These are phyloP conservation scores for Madurella fahalii DNA, from an alignment of 2,329 filamentous ascomycete genomes.

Conservation along the genomic window DNA sequence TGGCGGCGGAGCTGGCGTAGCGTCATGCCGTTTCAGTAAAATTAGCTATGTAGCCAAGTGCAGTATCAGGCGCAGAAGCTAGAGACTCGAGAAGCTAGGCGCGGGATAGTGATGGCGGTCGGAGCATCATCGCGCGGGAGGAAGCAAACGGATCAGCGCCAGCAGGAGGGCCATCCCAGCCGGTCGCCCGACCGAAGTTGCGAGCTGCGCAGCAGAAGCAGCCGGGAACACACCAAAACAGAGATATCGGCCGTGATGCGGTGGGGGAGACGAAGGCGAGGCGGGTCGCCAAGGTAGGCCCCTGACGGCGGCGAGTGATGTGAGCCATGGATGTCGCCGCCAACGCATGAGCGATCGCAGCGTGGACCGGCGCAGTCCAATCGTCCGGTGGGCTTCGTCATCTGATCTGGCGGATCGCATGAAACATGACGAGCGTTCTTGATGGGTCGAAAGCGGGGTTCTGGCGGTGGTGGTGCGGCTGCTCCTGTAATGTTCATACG, in stretches of 20 bases:
- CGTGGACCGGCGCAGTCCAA: not conserved
- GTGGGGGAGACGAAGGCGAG: not conserved
- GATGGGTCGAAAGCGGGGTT: slow-evolving; percentile 17
- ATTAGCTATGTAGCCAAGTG: slow-evolving; percentile 8
- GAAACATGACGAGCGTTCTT: slow-evolving; percentile 21
- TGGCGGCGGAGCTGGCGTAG: not conserved
- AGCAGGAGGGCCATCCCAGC: slow-evolving; percentile 2
- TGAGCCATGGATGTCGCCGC: slow-evolving; percentile 11
- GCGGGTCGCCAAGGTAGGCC: slow-evolving; percentile 6
- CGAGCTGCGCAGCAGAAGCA: not conserved
- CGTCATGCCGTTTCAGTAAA: slow-evolving; percentile 21
- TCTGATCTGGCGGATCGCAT: slow-evolving; percentile 12
- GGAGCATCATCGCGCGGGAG: not conserved
- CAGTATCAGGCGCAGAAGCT: not conserved
- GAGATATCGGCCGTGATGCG: slow-evolving; percentile 2
- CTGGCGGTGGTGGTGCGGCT: slow-evolving; percentile 14
- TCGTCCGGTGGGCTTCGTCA: not conserved
- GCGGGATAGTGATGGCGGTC: not conserved
- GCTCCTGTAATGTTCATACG: not conserved
- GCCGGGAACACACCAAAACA: slow-evolving; percentile 7
- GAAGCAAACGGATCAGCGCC: not conserved
- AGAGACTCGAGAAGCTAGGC: not conserved
- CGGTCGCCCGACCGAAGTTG: not conserved
- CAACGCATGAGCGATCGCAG: slow-evolving; percentile 2
- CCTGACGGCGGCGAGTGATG: slow-evolving; percentile 9